Evolutionary conservation across 768 basidiomycete species (phyloP).

Genomic region (Gloeostereum incarnatum): DNA sequence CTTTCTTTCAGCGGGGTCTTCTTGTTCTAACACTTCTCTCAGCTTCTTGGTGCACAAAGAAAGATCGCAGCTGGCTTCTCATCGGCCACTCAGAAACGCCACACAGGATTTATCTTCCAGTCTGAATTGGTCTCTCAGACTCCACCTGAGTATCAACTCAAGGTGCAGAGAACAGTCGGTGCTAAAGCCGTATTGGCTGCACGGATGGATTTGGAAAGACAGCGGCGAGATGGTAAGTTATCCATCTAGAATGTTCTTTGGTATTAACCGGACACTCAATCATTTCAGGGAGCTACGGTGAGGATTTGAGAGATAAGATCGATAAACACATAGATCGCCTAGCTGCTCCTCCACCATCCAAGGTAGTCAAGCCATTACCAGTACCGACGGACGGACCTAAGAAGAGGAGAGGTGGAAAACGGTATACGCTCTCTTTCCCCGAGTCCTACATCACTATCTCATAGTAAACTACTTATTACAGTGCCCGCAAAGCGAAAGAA

Average conservation of each 20-base stretch:
- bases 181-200: slow-evolving; percentile 88
- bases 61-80: slow-evolving; percentile 94
- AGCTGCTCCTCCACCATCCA: slow-evolving; percentile 88
- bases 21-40: not conserved
- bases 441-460: not conserved
- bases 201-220: slow-evolving; percentile 88
- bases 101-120: slow-evolving; percentile 96
- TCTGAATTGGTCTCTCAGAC: slow-evolving; percentile 81
- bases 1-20: not conserved
- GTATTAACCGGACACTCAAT: not conserved
- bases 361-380: slow-evolving; percentile 88
- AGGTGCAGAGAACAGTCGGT: slow-evolving; percentile 87
- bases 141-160: slow-evolving; percentile 83
- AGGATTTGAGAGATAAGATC: slow-evolving; percentile 75
- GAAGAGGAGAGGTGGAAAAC: slow-evolving; percentile 91
- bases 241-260: not conserved
- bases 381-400: slow-evolving; percentile 93
- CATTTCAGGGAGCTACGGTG: slow-evolving; percentile 64
- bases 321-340: slow-evolving; percentile 88
- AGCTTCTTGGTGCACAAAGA: slow-evolving; percentile 91
- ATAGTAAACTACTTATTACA: slow-evolving; percentile 18
- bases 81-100: slow-evolving; percentile 74
- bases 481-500: slow-evolving; percentile 97
- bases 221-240: slow-evolving; percentile 63
- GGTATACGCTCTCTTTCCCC: slow-evolving; percentile 50